phyloP scores from a whole-genome alignment of 306 rosid genomes.

The Vigna angularis region DNA sequence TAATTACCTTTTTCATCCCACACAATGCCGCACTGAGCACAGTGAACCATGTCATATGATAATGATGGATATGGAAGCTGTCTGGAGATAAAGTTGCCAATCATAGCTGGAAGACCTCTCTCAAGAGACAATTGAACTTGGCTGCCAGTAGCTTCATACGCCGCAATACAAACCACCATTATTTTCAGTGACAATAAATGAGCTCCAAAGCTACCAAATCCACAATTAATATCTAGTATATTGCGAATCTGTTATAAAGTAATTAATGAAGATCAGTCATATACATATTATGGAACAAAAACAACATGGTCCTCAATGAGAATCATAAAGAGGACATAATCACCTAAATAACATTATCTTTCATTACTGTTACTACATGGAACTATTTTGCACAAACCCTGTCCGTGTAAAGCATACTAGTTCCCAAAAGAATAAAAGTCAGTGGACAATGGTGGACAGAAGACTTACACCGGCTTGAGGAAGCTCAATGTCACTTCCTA shows the following conservation, averaged over 20 bases:
- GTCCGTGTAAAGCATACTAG: constrained; percentile 26
- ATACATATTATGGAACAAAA: constrained; percentile 6
- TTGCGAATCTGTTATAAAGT: constrained; percentile 67
- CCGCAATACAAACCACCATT: constrained; percentile 90
- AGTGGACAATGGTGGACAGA: constrained; percentile 10
- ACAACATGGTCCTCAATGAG: constrained; percentile 26
- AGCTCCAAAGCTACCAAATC: constrained; percentile 99
- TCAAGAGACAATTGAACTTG: constrained; percentile 99
- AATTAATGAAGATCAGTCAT: constrained; percentile 46
- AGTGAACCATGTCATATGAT: constrained; percentile 95
- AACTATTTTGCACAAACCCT: constrained; percentile 25
- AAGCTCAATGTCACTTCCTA: constrained; percentile 82
- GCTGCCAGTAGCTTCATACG: constrained; percentile 96
- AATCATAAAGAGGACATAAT: constrained; percentile 7
- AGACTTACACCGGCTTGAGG: constrained; percentile 89
- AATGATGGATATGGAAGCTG: constrained; percentile 96
- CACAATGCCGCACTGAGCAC: constrained; percentile 91
- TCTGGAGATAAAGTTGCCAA: constrained; percentile 76
- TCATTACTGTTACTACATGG: background rate
- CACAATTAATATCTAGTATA: constrained; percentile 90
- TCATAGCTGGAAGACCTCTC: constrained; percentile 98
- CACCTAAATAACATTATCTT: constrained; percentile 32
- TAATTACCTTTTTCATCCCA: constrained; percentile 88
- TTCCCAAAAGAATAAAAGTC: constrained; percentile 32
- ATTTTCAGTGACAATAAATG: constrained; percentile 82